These are phyloP conservation scores for Plantago lanceolata DNA, from an alignment of 305 asterid species.

Conservation along the genomic window DNA sequence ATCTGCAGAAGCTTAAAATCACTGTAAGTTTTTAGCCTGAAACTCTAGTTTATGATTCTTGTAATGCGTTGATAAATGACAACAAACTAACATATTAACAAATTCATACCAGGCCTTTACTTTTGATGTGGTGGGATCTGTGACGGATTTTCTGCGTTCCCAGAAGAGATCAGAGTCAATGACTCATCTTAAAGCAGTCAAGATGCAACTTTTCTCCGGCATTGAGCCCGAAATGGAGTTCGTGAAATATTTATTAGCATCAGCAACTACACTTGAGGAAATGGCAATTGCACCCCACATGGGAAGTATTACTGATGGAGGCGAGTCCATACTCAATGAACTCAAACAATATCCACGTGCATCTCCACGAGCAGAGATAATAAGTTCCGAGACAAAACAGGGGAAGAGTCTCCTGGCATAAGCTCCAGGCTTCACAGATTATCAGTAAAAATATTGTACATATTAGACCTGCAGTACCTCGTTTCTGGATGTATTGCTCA, in stretches of 20 bases:
- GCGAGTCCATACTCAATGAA: slow-evolving; percentile 45
- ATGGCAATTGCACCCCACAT: slow-evolving; percentile 45
- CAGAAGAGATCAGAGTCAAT: slow-evolving; percentile 40
- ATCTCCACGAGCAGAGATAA: slow-evolving; percentile 42
- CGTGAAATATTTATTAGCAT: slow-evolving; percentile 46
- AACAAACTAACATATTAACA: not conserved
- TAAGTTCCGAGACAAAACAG: slow-evolving; percentile 30
- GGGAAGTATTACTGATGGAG: slow-evolving; percentile 40
- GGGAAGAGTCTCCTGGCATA: not conserved
- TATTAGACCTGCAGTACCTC: not conserved
- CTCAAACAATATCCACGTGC: slow-evolving; percentile 49
- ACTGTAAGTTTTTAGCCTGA: slow-evolving; percentile 29
- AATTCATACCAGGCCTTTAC: slow-evolving; percentile 39
- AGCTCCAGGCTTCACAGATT: not conserved
- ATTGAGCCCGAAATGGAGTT: slow-evolving; percentile 55
- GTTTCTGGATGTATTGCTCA: not conserved
- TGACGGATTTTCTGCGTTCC: slow-evolving; percentile 44
- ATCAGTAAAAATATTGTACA: not conserved
- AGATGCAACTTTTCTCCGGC: slow-evolving; percentile 47
- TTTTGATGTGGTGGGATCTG: slow-evolving; percentile 45
- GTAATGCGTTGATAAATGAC: not conserved
- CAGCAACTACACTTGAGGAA: slow-evolving; percentile 50
- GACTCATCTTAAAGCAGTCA: slow-evolving; percentile 42
- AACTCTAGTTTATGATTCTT: no score
- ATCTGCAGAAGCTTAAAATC: slow-evolving; percentile 42